Evolutionary conservation across 2,329 filamentous ascomycete genomes (phyloP).

Genomic region (Colletotrichum sp.): DNA sequence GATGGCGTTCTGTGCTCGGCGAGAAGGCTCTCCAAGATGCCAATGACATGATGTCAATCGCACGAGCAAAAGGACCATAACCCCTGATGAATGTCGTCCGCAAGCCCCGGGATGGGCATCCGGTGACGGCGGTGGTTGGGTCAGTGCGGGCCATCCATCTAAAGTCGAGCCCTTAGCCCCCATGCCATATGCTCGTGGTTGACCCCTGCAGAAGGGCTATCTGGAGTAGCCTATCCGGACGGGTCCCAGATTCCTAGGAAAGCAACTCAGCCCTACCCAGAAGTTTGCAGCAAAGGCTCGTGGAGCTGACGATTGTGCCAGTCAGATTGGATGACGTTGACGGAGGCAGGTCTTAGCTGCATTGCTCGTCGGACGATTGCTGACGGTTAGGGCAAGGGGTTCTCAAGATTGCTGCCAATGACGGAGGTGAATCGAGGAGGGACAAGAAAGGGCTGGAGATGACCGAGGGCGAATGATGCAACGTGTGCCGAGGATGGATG

Average conservation of each 20-base stretch:
- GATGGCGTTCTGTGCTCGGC: not conserved
- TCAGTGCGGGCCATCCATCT: not conserved
- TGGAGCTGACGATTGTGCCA: not conserved
- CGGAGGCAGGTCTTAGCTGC: not conserved
- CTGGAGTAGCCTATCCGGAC: not conserved
- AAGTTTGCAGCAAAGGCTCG: not conserved
- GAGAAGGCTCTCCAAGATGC: not conserved
- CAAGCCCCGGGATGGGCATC: not conserved
- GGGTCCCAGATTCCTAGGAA: not conserved
- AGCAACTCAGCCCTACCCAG: slow-evolving; percentile 8
- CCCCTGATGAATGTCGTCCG: not conserved
- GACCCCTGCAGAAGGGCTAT: slow-evolving; percentile 4
- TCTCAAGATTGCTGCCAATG: not conserved
- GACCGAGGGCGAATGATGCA: not conserved
- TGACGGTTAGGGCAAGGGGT: not conserved
- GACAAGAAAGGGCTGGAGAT: not conserved
- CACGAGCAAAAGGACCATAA: not conserved
- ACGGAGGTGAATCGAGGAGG: not conserved
- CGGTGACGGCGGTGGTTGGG: not conserved
- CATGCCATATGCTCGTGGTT: not conserved
- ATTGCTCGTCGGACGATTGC: not conserved
- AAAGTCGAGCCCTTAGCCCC: not conserved
- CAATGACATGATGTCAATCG: not conserved
- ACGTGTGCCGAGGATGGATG: not conserved
- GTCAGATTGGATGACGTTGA: not conserved